Evolutionary conservation across 1,139 yeast genomes (phyloP).

Genomic region (Pichia cactophila): DNA sequence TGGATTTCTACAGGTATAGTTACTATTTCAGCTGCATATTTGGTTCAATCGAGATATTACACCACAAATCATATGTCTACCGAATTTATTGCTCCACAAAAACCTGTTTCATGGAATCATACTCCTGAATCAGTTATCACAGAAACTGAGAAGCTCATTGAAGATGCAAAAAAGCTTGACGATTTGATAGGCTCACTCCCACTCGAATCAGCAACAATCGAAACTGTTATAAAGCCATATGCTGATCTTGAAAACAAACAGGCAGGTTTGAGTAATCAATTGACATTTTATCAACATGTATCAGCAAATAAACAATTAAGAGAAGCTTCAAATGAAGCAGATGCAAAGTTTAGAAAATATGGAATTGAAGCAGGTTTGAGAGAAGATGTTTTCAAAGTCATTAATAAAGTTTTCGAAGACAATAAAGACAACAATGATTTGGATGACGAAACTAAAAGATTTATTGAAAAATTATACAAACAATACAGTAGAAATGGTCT

Average conservation of each 20-base stretch:
- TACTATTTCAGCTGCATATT: conserved; percentile 12
- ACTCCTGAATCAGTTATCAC: conserved; percentile 44
- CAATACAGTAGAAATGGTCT: conserved; percentile 63
- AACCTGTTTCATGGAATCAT: conserved; percentile 56
- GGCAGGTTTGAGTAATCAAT: conserved; percentile 37
- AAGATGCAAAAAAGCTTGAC: conserved; percentile 38
- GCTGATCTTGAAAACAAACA: conserved; percentile 44
- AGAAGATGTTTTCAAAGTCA: conserved; percentile 56
- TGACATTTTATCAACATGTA: conserved; percentile 64
- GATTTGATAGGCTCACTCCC: conserved; percentile 44
- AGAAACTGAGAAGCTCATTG: conserved; percentile 40
- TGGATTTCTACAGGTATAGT: conserved; percentile 12
- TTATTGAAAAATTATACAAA: conserved; percentile 47
- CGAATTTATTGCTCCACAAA: conserved; percentile 32
- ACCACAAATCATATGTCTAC: conserved; percentile 2
- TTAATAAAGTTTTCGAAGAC: conserved; percentile 42
- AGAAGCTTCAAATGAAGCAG: conserved; percentile 63
- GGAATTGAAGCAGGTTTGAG: conserved; percentile 60
- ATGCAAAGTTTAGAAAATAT: conserved; percentile 46
- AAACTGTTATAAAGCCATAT: conserved; percentile 45
- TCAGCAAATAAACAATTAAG: conserved; percentile 55
- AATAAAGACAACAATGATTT: conserved; percentile 26
- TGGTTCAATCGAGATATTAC: conserved; percentile 9
- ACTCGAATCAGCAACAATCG: conserved; percentile 45
- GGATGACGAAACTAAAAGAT: conserved; percentile 51